Conservation (phyloP, 2,329 filamentous ascomycete species). For the Colletotrichum costaricense region DNA sequence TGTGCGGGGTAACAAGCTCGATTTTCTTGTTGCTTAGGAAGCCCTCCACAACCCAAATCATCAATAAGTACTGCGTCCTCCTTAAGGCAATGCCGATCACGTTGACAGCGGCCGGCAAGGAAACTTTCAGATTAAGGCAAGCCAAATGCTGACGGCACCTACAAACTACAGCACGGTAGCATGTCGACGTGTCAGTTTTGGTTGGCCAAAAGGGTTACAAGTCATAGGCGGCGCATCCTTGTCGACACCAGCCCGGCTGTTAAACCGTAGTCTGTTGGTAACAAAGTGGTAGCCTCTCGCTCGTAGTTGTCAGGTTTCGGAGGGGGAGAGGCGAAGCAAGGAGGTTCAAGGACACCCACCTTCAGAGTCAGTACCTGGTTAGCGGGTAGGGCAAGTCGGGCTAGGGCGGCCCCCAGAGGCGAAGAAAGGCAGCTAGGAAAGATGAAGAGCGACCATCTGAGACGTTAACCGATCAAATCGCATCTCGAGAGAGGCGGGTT, state of each 20-base stretch:
- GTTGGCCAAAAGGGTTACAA: background rate
- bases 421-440: constrained; percentile 4
- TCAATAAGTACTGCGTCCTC: no score
- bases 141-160: background rate
- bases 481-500: constrained; percentile 8
- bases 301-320: background rate
- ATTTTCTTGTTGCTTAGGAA: background rate
- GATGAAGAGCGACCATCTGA: constrained; percentile 11
- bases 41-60: background rate
- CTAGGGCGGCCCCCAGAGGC: background rate
- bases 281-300: background rate
- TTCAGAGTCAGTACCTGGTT: constrained; percentile 13
- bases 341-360: constrained; percentile 1
- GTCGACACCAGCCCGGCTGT: background rate
- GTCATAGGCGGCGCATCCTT: background rate
- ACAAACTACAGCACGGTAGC: background rate
- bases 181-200: background rate
- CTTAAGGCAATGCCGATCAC: background rate
- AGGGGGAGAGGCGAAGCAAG: background rate
- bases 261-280: background rate
- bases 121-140: background rate
- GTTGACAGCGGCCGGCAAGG: background rate
- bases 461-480: constrained; percentile 27
- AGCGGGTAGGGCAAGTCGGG: constrained; percentile 9
- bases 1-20: constrained; percentile 12